Evolutionary conservation across 345 rosid genomes (phyloP).

Genomic region (Carallia pectinifolia): DNA sequence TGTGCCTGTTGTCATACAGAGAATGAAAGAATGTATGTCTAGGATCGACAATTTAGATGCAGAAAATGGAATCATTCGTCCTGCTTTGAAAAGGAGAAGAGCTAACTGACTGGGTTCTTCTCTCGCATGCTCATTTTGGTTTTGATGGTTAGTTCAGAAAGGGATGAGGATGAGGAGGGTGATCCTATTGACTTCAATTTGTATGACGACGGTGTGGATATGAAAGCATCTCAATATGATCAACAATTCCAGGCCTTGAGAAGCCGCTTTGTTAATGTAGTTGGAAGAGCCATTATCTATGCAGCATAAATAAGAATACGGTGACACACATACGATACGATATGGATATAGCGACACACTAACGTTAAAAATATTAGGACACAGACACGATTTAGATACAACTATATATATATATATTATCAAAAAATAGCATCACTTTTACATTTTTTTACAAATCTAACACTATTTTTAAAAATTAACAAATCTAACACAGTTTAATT

Average conservation of each 20-base stretch:
- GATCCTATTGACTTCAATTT: background rate
- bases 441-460: no score
- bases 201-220: background rate
- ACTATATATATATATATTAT: no score
- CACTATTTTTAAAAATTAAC: no score
- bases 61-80: conserved; percentile 44
- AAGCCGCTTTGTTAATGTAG: conserved; percentile 6
- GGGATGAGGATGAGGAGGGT: background rate
- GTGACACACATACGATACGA: no score
- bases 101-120: conserved; percentile 21
- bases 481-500: no score
- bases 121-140: background rate
- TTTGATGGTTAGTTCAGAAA: background rate
- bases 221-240: background rate
- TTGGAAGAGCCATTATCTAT: conserved; percentile 5
- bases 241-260: background rate
- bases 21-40: conserved; percentile 56
- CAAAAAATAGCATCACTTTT: no score
- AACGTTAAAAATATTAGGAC: no score
- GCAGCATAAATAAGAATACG: no score
- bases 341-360: no score
- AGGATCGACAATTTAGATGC: conserved; percentile 51
- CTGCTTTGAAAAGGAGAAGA: conserved; percentile 41
- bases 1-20: conserved; percentile 48
- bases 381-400: no score